Base-by-base conservation (phyloP, 192 early-diverging fungal species). In the Coemansia umbellata region DNA sequence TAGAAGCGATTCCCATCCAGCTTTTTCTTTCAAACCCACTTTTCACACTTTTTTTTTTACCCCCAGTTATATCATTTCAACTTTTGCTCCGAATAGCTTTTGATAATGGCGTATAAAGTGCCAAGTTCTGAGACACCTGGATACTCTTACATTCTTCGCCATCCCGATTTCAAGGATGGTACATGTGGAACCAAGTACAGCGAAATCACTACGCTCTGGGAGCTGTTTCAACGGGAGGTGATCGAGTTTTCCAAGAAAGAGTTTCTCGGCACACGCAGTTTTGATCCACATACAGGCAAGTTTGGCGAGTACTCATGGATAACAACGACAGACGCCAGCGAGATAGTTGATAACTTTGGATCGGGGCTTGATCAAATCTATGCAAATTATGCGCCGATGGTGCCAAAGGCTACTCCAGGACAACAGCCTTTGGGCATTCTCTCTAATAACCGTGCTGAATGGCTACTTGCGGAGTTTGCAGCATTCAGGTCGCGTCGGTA, bases 361-460 rank as follows among this genome's bases (percentile, higher is more conserved):
- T 79, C 67, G 13, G 82, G 78, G 1, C 58, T 90, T 3, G 56
- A 51, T 79, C 87, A 79, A 78, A 84, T 90, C 73, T 91, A 76
- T 60, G 51, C 43, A 3, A 30, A 58, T 23, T 37, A 67, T 37
- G 51, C 61, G 1, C 55, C 60, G 0, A 33, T 51, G 0, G 7
- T 26, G 5, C 41, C 23, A 24, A 35, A 28, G 14, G 27, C 23
- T 24, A 14, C 39, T 32, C 28, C n/a, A 22, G 24, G 18, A 5
- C 74, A 73, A 42, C 82, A 69, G 48, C 53, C 74, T 1, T 36
- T 88, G 11, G 88, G 83, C 14, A 77, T 92, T 27, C 87, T 82
- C 73, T 70, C 85, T 1, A 70, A 76, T 43, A 91, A 88, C 65
- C 73, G 85, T 8, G 71, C 84, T n/a, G 86, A 87, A 42, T 92